These are phyloP conservation scores for Xerocomellus dryophilus DNA, from an alignment of 768 basidiomycete species.

Conservation along the genomic window DNA sequence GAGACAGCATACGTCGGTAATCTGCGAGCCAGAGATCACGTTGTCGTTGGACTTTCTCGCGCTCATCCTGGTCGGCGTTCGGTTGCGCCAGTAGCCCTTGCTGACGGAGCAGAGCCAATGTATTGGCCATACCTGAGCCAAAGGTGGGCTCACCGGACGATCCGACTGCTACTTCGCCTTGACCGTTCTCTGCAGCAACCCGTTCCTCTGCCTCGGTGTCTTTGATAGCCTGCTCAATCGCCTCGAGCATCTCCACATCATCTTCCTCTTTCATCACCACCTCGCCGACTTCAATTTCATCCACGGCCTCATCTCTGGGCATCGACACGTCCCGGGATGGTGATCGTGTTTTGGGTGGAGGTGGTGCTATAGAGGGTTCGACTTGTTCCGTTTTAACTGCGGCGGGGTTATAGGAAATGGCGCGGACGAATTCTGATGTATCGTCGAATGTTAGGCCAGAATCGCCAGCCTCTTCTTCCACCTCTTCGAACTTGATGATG, in stretches of 20 bases:
- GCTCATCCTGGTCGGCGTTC: constrained; percentile 60
- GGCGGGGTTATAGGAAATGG: constrained; percentile 65
- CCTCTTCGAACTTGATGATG: constrained; percentile 46
- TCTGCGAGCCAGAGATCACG: constrained; percentile 90
- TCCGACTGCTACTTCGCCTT: constrained; percentile 40
- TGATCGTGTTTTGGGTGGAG: constrained; percentile 35
- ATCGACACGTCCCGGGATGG: constrained; percentile 54
- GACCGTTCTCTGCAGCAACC: constrained; percentile 31
- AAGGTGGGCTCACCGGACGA: constrained; percentile 79
- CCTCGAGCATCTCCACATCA: constrained; percentile 73
- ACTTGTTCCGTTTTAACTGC: constrained; percentile 48
- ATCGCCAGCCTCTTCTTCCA: constrained; percentile 36
- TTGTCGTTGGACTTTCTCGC: constrained; percentile 80
- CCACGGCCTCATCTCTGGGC: constrained; percentile 59
- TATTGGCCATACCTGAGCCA: constrained; percentile 81
- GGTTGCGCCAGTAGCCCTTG: constrained; percentile 82
- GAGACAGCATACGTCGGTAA: constrained; percentile 68
- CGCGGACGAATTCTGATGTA: constrained; percentile 93
- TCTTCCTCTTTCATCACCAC: constrained; percentile 79
- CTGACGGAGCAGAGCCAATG: constrained; percentile 82
- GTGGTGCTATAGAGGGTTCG: constrained; percentile 30
- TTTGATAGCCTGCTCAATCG: constrained; percentile 68
- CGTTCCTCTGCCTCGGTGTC: constrained; percentile 56
- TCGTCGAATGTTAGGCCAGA: constrained; percentile 86
- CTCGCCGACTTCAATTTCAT: constrained; percentile 82